Base-by-base conservation (phyloP, 1,284 basidiomycete species). In the Cutaneotrichosporon cutaneum region DNA sequence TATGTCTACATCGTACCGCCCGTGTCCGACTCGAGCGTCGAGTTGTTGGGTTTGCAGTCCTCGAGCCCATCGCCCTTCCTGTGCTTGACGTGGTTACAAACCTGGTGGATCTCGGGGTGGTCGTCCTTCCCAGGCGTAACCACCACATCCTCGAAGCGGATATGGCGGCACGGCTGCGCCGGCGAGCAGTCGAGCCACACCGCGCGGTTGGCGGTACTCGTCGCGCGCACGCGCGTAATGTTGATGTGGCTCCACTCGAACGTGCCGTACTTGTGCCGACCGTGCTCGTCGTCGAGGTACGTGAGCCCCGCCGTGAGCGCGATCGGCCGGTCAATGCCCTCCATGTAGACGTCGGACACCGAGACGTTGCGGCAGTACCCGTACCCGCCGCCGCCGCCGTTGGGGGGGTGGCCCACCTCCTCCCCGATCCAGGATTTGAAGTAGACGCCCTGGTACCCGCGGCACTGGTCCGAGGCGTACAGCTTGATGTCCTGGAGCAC, bases 401-500 rank as follows among this genome's bases (percentile, higher is more conserved):
- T 86, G 1, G 86, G 87, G 8, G 86, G 86, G 18, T 71, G 75
- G 3, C 86, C 86, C 63, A 84, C 82, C 7, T 82, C 79, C 26
- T 16, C 81, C 11, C 82, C 86, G 21, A 83, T 82, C 85, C 85
- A 88, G 0, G 84, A 83, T 75, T 88, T 88, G 78, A 87, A 84
- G 73, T 87, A 87, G 8, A 86, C 81, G 82, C 86, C 70, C 54
- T 70, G 60, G 55, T 64, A 60, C 42, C 54, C 62, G 14, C 51
- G 60, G 32, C 59, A 60, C 58, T 68, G 68, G 52, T 59, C 56
- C 27, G 58, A 68, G 21, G 64, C 59, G 22, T 53, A 55, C 3
- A 62, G 33, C 45, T 77, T 80, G 27, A 86, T 71, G 65, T 86
- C 80, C 61, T 85, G 81, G 63, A 87, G 76, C 4, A 78, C 68